Evolutionary conservation across 1,284 basidiomycete species (phyloP).

Genomic region (Leccinum proliferum): DNA sequence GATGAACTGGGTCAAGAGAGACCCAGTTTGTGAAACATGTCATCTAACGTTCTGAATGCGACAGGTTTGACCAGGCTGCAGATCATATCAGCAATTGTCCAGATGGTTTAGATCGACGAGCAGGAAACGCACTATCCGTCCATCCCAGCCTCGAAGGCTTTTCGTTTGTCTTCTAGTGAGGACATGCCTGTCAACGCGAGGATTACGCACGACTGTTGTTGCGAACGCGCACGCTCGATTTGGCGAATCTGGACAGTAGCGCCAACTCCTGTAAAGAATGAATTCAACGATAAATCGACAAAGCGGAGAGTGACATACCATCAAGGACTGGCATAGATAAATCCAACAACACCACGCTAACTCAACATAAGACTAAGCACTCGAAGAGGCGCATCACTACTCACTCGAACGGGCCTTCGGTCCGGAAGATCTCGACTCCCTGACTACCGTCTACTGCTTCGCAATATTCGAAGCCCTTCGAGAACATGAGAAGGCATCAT

Average conservation of each 20-base stretch:
- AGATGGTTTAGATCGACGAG: neutral
- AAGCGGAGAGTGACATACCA: conserved; percentile 37
- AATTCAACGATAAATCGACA: neutral
- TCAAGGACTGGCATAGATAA: conserved; percentile 92
- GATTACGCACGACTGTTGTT: conserved; percentile 52
- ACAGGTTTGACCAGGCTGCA: conserved; percentile 86
- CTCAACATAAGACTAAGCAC: conserved; percentile 11
- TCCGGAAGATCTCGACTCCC: conserved; percentile 74
- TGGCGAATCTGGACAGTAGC: conserved; percentile 82
- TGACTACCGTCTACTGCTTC: conserved; percentile 83
- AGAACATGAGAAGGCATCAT: conserved; percentile 7
- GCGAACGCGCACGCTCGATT: conserved; percentile 57
- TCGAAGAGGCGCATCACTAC: conserved; percentile 26
- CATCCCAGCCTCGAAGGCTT: conserved; percentile 89
- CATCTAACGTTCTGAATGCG: conserved; percentile 82
- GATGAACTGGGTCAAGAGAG: conserved; percentile 38
- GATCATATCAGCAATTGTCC: conserved; percentile 1
- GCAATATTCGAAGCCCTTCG: conserved; percentile 69
- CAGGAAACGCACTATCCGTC: conserved; percentile 82
- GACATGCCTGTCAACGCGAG: conserved; percentile 92
- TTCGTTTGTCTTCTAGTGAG: conserved; percentile 86
- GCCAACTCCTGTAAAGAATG: conserved; percentile 52
- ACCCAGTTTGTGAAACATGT: conserved; percentile 77
- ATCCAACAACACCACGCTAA: conserved; percentile 81
- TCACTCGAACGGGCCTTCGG: conserved; percentile 72